Conservation (phyloP, 1,284 basidiomycete species). For the Moesziomyces antarcticus region DNA sequence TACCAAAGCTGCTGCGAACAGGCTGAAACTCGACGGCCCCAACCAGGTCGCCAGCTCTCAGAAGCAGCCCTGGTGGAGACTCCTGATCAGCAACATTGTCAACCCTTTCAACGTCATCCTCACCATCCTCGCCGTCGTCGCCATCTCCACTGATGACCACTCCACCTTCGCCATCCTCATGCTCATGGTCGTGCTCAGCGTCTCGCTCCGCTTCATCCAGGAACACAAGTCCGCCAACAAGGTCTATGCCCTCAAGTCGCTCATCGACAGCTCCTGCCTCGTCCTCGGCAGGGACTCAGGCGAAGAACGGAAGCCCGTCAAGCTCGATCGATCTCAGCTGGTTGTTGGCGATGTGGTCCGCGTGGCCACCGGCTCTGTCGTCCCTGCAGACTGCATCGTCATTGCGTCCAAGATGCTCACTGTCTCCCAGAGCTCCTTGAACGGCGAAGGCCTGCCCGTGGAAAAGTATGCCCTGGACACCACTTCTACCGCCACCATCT, state of each 20-base stretch:
- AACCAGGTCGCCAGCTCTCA: conserved; percentile 9
- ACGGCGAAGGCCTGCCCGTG: conserved; percentile 7
- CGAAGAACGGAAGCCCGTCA: neutral
- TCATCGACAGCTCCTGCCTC: conserved; percentile 10
- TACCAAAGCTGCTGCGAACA: conserved; percentile 4
- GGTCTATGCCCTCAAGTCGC: conserved; percentile 9
- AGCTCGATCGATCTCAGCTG: conserved; percentile 4
- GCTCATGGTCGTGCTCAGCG: conserved; percentile 10
- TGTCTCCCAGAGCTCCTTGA: conserved; percentile 11
- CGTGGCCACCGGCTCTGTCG: conserved; percentile 6
- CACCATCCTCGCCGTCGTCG: conserved; percentile 10
- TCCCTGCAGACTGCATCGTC: conserved; percentile 11
- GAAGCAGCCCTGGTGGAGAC: conserved; percentile 9
- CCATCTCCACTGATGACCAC: conserved; percentile 12
- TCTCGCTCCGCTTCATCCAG: conserved; percentile 9
- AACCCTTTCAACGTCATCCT: conserved; percentile 13
- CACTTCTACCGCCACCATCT: neutral
- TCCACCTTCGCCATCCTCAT: conserved; percentile 13
- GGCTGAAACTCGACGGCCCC: conserved; percentile 9
- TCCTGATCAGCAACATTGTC: conserved; percentile 13
- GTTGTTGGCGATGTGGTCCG: conserved; percentile 8
- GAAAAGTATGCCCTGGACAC: conserved; percentile 5
- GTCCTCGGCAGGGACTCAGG: conserved; percentile 5
- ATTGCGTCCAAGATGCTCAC: conserved; percentile 8
- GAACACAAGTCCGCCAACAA: conserved; percentile 13